Evolutionary conservation across 495 filamentous ascomycete species (phyloP).

Genomic region (Daldinia caldariorum): DNA sequence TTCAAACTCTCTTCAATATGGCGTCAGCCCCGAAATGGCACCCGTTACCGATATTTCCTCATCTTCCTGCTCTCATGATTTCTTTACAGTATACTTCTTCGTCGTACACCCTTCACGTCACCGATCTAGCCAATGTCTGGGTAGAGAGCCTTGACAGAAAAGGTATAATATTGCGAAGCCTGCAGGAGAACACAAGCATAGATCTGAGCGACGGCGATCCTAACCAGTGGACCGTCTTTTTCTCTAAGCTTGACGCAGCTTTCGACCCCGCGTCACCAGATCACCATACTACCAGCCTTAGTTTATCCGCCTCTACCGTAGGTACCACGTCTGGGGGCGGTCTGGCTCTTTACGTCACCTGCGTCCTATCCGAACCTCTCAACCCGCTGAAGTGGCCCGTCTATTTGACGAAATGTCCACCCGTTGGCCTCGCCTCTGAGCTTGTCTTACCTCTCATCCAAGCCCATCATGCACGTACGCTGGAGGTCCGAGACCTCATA

Average conservation of each 20-base stretch:
- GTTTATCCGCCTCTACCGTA: constrained; percentile 37
- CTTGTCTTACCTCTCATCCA: constrained; percentile 76
- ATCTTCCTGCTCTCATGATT: constrained; percentile 56
- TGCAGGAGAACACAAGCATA: constrained; percentile 76
- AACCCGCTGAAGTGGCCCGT: constrained; percentile 76
- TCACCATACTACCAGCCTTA: constrained; percentile 52
- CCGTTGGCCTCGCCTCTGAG: constrained; percentile 64
- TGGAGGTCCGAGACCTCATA: constrained; percentile 65
- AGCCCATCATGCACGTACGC: constrained; percentile 61
- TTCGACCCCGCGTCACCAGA: constrained; percentile 57
- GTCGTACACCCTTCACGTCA: constrained; percentile 78
- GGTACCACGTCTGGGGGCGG: constrained; percentile 43
- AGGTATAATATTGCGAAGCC: constrained; percentile 72
- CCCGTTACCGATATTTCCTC: constrained; percentile 44
- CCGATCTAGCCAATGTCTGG: constrained; percentile 91
- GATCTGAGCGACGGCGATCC: constrained; percentile 79
- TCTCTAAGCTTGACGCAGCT: constrained; percentile 75
- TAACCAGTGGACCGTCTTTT: constrained; percentile 74
- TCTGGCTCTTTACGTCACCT: constrained; percentile 68
- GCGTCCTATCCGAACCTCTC: constrained; percentile 72
- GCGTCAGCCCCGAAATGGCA: constrained; percentile 40
- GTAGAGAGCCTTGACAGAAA: constrained; percentile 70
- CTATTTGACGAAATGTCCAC: constrained; percentile 62
- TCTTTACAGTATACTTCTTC: constrained; percentile 52
- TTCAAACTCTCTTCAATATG: constrained; percentile 2